Percentiles rank a stretch among this genome's conserved stretches.
These are phyloP conservation scores for Rauvolfia tetraphylla DNA, from an alignment of 257 asterid species.

Conservation along the genomic window DNA sequence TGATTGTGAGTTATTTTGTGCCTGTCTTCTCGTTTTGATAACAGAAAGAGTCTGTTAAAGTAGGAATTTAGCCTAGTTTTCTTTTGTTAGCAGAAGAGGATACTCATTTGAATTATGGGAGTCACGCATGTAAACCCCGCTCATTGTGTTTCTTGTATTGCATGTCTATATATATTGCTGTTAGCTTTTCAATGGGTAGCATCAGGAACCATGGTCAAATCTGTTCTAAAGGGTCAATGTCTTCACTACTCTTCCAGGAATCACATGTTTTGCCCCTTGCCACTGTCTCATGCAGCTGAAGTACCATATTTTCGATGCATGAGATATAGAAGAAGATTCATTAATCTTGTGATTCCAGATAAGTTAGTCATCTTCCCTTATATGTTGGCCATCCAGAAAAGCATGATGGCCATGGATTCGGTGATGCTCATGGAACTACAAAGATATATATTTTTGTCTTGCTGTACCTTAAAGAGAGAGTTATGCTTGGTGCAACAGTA, in stretches of 20 bases:
- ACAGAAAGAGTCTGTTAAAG: background rate
- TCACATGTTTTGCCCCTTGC: slow-evolving; percentile 62
- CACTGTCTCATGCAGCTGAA: slow-evolving; percentile 60
- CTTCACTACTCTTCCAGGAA: slow-evolving; percentile 64
- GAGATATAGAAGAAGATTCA: slow-evolving; percentile 47
- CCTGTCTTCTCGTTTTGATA: background rate
- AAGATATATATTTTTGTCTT: slow-evolving; percentile 36
- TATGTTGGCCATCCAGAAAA: slow-evolving; percentile 31
- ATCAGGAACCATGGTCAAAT: slow-evolving; percentile 18
- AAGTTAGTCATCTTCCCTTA: slow-evolving; percentile 27
- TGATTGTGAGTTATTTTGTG: background rate
- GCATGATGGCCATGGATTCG: slow-evolving; percentile 27
- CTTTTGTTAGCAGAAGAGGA: background rate
- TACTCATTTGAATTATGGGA: background rate
- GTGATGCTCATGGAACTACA: slow-evolving; percentile 35
- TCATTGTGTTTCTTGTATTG: background rate
- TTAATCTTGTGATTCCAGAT: slow-evolving; percentile 48
- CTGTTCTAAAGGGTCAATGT: slow-evolving; percentile 42
- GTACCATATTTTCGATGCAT: slow-evolving; percentile 47
- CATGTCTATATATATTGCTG: slow-evolving; percentile 3
- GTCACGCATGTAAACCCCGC: background rate
- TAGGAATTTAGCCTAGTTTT: background rate
- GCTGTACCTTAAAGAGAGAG: slow-evolving; percentile 38
- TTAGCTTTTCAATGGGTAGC: slow-evolving; percentile 26
- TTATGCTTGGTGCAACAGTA: slow-evolving; percentile 33